These are phyloP conservation scores for Ceratorhiza oryzae-sativae DNA, from an alignment of 1,284 basidiomycete genomes.

Conservation along the genomic window DNA sequence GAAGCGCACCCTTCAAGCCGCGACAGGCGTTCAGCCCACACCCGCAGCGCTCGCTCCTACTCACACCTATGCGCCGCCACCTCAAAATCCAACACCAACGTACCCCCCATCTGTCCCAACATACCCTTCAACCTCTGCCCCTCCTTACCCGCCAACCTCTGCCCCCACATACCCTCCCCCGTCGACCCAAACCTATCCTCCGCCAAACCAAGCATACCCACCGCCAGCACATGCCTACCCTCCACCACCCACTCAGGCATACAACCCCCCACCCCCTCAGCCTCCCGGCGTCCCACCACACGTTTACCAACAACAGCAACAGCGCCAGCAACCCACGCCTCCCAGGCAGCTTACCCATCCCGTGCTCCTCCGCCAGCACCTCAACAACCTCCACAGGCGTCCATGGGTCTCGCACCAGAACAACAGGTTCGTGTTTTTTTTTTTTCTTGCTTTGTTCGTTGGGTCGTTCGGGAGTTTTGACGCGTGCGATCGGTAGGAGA, in stretches of 20 bases:
- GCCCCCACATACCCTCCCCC: slow-evolving; percentile 8
- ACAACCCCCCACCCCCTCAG: neutral
- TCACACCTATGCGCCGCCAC: slow-evolving; percentile 9
- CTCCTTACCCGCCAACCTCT: slow-evolving; percentile 17
- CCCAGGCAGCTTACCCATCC: slow-evolving; percentile 8
- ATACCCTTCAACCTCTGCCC: slow-evolving; percentile 16
- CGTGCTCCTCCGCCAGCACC: slow-evolving; percentile 11
- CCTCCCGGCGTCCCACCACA: slow-evolving; percentile 24
- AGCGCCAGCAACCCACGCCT: neutral
- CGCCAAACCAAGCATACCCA: slow-evolving; percentile 17
- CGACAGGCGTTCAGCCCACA: neutral
- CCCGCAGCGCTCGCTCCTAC: neutral
- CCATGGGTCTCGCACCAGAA: slow-evolving; percentile 28
- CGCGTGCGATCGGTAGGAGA: slow-evolving; percentile 49
- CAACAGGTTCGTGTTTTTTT: slow-evolving; percentile 26
- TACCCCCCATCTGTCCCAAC: slow-evolving; percentile 26
- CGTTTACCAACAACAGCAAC: slow-evolving; percentile 28
- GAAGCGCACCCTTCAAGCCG: neutral
- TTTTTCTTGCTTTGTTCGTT: neutral
- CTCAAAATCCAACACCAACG: slow-evolving; percentile 19
- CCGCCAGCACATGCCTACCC: slow-evolving; percentile 5
- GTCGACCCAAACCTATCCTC: neutral
- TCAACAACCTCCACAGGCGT: neutral
- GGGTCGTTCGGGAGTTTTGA: too few relatives aligned
- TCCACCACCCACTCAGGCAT: neutral